Evolutionary conservation across 2,329 filamentous ascomycete genomes (phyloP), one percentile per base, ranked within the genome.

Genomic region (Tolypocladium ophioglossoides): DNA sequence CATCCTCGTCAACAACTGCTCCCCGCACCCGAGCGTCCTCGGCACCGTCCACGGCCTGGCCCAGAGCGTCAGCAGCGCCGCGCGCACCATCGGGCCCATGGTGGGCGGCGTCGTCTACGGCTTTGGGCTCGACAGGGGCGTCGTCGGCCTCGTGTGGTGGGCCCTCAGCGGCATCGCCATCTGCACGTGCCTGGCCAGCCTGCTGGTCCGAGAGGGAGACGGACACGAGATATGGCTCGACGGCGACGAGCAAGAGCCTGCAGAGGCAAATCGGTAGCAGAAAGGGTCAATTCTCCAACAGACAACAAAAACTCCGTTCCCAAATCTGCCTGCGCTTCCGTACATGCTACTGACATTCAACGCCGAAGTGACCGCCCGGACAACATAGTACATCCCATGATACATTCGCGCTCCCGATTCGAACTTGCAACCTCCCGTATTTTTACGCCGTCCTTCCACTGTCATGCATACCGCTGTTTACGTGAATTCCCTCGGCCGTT

Each of bases 221-320:
- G 84, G 84, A 0, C 82, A 86, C 64, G 83, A 86, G 65, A 79
- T 86, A 48, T 74, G 82, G 73, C 64, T 86, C 2, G 79, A 84
- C 32, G 83, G 82, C 0, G 83, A 86, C 58, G 75, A 79, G 32
- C 58, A 63, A 63, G 55, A 55, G 11, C 35, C 30, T 22, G 27
- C 30, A 6, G 54, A 58, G 34, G 39, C 30, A 16, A 24, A 7
- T 46, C 16, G 44, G 35, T 51, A 44, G 53, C 24, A 30, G 14
- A 8, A 8, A 14, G 11, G 22, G 40, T 44, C 40, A 44, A 44
- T 24, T 44, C 40, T 44, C 6, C 27, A 27, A n/a, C n/a, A n/a
- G n/a, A n/a, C 5, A 44, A 24, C 40, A 44, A 24, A 44, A 24
- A 44, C 12, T 44, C 40, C 40, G 40, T 44, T 41, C 22, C 22